phyloP scores from a whole-genome alignment of 2,329 filamentous ascomycete species.

The Tolypocladium pustulatum region DNA sequence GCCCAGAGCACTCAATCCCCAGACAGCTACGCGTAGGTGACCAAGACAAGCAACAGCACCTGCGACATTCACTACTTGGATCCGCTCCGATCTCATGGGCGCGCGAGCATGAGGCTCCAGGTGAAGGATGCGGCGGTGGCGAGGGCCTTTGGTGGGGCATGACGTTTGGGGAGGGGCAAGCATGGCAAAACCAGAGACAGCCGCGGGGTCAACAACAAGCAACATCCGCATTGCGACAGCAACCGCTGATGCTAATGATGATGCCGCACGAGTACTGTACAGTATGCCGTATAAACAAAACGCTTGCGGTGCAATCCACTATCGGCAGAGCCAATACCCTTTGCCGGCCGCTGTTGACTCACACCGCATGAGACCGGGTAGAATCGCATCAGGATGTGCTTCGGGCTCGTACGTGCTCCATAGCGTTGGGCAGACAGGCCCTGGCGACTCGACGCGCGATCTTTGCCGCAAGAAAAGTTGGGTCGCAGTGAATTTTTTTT shows the following conservation, averaged over 20 bases:
- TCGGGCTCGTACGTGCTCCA: constrained; percentile 11
- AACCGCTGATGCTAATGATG: neutral
- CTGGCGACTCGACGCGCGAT: constrained; percentile 6
- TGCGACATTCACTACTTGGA: neutral
- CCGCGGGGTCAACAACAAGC: neutral
- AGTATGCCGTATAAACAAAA: neutral
- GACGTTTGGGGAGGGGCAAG: constrained; percentile 19
- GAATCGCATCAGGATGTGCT: constrained; percentile 5
- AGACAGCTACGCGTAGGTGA: neutral
- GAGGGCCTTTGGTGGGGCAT: constrained; percentile 18
- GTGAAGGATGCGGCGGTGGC: constrained; percentile 11
- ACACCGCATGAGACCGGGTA: neutral
- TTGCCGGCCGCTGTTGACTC: neutral
- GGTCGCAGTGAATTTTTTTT: constrained; percentile 15
- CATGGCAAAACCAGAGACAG: neutral
- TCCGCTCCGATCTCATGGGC: constrained; percentile 11
- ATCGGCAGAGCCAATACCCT: neutral
- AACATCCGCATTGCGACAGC: neutral
- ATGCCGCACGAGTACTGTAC: neutral
- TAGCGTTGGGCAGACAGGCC: constrained; percentile 14
- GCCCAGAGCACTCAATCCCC: neutral
- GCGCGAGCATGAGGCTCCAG: neutral
- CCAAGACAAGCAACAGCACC: neutral
- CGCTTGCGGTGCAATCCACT: neutral
- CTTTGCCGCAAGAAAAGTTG: constrained; percentile 5